Evolutionary conservation across 2,329 filamentous ascomycete genomes (phyloP).

Genomic region (Verticillium zaregamsianum): DNA sequence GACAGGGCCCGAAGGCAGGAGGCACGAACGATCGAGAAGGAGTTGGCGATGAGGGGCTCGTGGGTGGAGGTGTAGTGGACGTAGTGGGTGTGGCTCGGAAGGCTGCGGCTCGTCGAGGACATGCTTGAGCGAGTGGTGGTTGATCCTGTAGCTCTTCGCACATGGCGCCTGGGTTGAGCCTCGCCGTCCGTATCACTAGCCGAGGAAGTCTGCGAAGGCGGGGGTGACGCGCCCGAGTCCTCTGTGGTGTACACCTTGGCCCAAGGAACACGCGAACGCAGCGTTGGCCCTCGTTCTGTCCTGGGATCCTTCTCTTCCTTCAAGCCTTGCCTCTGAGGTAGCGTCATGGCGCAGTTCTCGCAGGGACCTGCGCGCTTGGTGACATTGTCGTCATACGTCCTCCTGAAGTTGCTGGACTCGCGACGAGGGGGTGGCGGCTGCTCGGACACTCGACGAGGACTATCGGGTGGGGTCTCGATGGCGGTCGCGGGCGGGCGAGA

Average conservation of each 20-base stretch:
- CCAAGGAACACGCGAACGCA: conserved; percentile 57
- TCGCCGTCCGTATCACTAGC: conserved; percentile 49
- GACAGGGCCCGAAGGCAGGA: conserved; percentile 64
- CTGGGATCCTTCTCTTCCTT: conserved; percentile 19
- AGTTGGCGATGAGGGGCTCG: conserved; percentile 56
- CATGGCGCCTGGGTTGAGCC: conserved; percentile 34
- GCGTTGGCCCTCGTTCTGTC: conserved; percentile 47
- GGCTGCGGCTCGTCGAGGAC: conserved; percentile 41
- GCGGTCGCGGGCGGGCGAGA: conserved; percentile 29
- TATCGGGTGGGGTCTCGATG: conserved; percentile 55
- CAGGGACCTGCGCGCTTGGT: conserved; percentile 61
- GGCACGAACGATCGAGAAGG: conserved; percentile 63
- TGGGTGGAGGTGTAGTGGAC: conserved; percentile 67
- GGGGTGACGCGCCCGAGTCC: conserved; percentile 41
- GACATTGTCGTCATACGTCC: conserved; percentile 63
- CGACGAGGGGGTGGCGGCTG: conserved; percentile 33
- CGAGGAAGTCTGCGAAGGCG: conserved; percentile 44
- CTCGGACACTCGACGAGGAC: conserved; percentile 40
- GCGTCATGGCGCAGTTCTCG: conserved; percentile 64
- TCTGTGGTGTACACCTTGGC: conserved; percentile 51
- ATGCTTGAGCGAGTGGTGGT: conserved; percentile 48
- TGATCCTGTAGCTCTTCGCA: conserved; percentile 39
- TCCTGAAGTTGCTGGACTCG: conserved; percentile 53
- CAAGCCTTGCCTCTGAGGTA: conserved; percentile 45
- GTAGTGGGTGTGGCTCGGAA: conserved; percentile 56